phyloP scores from a whole-genome alignment of 2,329 filamentous ascomycete species.

The Phoma sp. region DNA sequence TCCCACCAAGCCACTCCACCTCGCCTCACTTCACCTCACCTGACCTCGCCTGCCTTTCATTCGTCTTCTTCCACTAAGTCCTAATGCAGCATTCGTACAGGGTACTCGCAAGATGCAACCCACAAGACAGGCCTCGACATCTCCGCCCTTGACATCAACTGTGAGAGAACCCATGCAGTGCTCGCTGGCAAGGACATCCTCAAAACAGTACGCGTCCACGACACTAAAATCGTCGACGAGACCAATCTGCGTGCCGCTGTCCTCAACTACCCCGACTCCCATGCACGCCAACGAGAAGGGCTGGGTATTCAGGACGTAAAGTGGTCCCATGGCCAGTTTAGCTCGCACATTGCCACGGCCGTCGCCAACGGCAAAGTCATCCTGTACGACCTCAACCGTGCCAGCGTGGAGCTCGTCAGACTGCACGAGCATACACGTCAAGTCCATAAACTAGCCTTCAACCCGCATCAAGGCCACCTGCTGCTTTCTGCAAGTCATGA shows the following conservation, averaged over 20 bases:
- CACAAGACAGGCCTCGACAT: slow-evolving; percentile 71
- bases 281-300: slow-evolving; percentile 61
- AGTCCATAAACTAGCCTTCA: slow-evolving; percentile 70
- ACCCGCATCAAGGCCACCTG: slow-evolving; percentile 65
- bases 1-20: not conserved
- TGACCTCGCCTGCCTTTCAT: not conserved
- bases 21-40: not conserved
- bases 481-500: slow-evolving; percentile 71
- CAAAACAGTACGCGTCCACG: slow-evolving; percentile 67
- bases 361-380: slow-evolving; percentile 70
- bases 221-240: slow-evolving; percentile 65
- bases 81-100: slow-evolving; percentile 49
- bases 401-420: slow-evolving; percentile 65
- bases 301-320: slow-evolving; percentile 70
- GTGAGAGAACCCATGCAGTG: slow-evolving; percentile 67
- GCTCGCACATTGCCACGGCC: slow-evolving; percentile 67
- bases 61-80: slow-evolving; percentile 16
- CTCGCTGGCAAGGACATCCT: slow-evolving; percentile 70
- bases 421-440: slow-evolving; percentile 70
- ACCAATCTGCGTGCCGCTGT: slow-evolving; percentile 68
- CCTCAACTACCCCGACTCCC: slow-evolving; percentile 61
- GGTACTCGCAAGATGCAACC: slow-evolving; percentile 61
- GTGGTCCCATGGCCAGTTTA: slow-evolving; percentile 69
- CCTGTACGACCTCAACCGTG: slow-evolving; percentile 67
- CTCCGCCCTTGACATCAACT: slow-evolving; percentile 68